A percentile compares a stretch with the other conserved stretches of the same genome.
Conservation (phyloP, 768 basidiomycete species). For the Lactarius vividus region DNA sequence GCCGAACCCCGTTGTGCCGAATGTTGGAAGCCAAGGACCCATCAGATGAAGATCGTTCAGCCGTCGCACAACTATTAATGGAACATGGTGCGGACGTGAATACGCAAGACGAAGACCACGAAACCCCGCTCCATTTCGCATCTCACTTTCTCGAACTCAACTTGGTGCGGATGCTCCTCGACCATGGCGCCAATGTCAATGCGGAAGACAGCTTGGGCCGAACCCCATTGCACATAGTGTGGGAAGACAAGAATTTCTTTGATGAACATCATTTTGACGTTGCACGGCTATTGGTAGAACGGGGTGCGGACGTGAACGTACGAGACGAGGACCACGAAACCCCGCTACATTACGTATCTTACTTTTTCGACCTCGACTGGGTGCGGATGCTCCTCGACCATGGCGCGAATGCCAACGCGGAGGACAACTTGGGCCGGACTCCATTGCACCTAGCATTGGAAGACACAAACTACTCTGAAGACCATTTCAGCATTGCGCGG, state of each 20-base stretch:
- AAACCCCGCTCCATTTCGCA: neutral
- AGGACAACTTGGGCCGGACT: too few species aligned
- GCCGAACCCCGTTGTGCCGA: neutral
- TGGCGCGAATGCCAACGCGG: too few species aligned
- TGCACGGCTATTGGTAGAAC: neutral
- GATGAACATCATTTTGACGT: neutral
- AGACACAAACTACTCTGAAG: neutral
- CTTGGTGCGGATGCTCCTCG: neutral
- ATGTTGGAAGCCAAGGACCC: neutral
- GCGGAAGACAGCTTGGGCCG: neutral
- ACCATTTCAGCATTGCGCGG: neutral
- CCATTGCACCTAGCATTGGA: too few species aligned
- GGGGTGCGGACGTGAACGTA: neutral
- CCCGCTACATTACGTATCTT: too few species aligned
- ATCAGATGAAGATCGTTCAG: too few species aligned
- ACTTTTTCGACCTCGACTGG: too few species aligned
- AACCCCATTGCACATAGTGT: neutral
- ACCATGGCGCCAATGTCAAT: neutral
- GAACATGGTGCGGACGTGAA: too few species aligned
- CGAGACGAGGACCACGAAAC: neutral
- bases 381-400: too few species aligned
- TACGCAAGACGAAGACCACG: neutral
- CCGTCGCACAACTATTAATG: too few species aligned
- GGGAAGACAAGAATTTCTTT: neutral
- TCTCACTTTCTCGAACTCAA: neutral